Conservation (phyloP, 108 stramenopile species). For the Cyclostephanos invisitatus region DNA sequence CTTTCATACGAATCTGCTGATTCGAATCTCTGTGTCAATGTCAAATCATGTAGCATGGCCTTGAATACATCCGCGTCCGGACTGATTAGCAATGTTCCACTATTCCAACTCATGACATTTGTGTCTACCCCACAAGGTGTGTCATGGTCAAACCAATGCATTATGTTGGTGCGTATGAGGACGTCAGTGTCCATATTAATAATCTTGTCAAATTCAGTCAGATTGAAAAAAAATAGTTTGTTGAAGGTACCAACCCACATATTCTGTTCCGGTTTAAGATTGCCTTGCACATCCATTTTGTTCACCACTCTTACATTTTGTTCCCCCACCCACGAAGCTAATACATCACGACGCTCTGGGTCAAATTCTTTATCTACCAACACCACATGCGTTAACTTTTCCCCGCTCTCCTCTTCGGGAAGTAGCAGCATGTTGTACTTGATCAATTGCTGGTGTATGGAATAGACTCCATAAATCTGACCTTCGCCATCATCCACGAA, state of each 20-base stretch:
- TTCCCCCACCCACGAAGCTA: slow-evolving; percentile 19
- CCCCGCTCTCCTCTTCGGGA: neutral
- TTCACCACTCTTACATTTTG: slow-evolving; percentile 27
- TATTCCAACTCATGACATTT: slow-evolving; percentile 26
- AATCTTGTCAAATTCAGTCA: slow-evolving; percentile 41
- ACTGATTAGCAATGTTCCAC: slow-evolving; percentile 28
- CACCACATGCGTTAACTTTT: slow-evolving; percentile 15
- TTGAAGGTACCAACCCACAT: slow-evolving; percentile 28
- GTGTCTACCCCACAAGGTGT: slow-evolving; percentile 13
- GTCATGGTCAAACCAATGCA: slow-evolving; percentile 35
- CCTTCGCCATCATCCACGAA: neutral
- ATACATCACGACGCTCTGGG: neutral
- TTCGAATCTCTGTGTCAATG: slow-evolving; percentile 9
- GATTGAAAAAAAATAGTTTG: slow-evolving; percentile 35
- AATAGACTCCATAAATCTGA: slow-evolving; percentile 37
- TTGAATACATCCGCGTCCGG: slow-evolving; percentile 10
- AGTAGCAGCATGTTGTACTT: slow-evolving; percentile 16
- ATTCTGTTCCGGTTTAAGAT: neutral
- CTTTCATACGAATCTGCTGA: neutral
- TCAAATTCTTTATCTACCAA: neutral
- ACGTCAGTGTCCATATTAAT: slow-evolving; percentile 28
- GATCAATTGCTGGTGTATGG: slow-evolving; percentile 26
- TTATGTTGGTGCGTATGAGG: slow-evolving; percentile 33
- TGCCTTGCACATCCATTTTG: neutral
- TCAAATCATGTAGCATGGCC: slow-evolving; percentile 14